phyloP scores from a whole-genome alignment of 2,329 filamentous ascomycete species.

The Fusarium beomiforme region DNA sequence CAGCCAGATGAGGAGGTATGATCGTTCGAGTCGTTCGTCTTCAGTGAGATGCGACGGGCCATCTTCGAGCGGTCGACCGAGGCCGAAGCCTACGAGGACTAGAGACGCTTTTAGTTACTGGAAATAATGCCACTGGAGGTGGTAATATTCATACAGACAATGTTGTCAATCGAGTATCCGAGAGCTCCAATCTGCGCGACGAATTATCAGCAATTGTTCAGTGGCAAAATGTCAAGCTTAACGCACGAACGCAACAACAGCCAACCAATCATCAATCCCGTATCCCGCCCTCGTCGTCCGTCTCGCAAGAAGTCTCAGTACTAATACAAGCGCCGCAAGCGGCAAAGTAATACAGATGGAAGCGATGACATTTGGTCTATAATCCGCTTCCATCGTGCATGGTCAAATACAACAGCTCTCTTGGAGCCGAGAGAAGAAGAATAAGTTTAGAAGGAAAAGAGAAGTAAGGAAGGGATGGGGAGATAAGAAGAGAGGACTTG shows the following conservation, averaged over 20 bases:
- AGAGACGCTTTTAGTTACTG: not conserved
- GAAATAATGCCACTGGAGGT: fast-evolving
- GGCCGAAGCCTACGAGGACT: conserved; percentile 8
- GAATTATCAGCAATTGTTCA: not conserved
- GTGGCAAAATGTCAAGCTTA: not conserved
- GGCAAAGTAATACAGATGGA: conserved; percentile 30
- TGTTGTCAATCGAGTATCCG: conserved; percentile 12
- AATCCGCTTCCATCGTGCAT: conserved; percentile 26
- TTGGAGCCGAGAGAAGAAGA: not conserved
- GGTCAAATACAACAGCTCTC: not conserved
- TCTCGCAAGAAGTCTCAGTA: conserved; percentile 29
- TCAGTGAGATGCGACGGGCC: conserved; percentile 11
- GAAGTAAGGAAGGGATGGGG: not conserved
- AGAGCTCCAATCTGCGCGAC: conserved; percentile 6
- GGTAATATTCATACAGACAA: not conserved
- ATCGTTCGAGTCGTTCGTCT: conserved; percentile 8
- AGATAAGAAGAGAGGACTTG: not conserved
- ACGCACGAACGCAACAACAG: conserved; percentile 31
- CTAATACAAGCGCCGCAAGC: conserved; percentile 24
- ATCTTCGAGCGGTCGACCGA: conserved; percentile 17
- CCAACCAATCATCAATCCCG: conserved; percentile 33
- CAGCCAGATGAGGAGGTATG: conserved; percentile 37
- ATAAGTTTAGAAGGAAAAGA: conserved; percentile 4
- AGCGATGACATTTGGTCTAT: conserved; percentile 24
- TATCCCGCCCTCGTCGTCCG: conserved; percentile 27